Evolutionary conservation across 805 yeast genomes (phyloP).

Genomic region (Ogataea corticis): DNA sequence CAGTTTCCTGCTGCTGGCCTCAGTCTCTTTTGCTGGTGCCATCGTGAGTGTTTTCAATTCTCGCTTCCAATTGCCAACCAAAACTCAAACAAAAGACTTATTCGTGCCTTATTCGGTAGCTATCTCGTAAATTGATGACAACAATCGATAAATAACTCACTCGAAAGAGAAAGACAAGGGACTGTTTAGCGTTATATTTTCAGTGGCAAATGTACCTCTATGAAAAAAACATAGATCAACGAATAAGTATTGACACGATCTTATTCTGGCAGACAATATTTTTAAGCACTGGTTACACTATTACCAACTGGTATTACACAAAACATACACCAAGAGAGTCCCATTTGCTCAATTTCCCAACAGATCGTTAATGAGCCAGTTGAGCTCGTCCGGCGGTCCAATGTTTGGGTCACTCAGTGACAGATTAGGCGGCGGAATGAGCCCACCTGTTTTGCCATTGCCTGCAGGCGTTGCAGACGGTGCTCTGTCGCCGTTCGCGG

Average conservation of each 20-base stretch:
- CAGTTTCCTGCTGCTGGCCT: slow-evolving; percentile 11
- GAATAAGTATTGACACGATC: not conserved
- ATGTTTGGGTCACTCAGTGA: slow-evolving; percentile 28
- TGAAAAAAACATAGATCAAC: slow-evolving; percentile 5
- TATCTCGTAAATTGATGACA: not conserved
- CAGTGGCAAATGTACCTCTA: slow-evolving; percentile 21
- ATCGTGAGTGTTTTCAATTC: slow-evolving; percentile 4
- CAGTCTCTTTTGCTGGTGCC: slow-evolving; percentile 29
- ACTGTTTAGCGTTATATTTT: not conserved
- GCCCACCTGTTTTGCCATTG: slow-evolving; percentile 9
- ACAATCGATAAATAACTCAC: not conserved
- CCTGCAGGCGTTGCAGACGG: not conserved
- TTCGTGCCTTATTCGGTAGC: not conserved
- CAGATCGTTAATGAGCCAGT: slow-evolving; percentile 70
- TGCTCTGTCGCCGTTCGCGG: no score
- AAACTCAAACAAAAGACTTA: not conserved
- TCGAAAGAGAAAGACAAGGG: not conserved
- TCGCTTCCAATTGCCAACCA: not conserved
- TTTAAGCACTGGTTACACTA: not conserved
- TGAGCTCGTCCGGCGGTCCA: slow-evolving; percentile 61
- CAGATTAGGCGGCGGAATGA: slow-evolving; percentile 24
- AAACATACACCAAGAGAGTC: no score
- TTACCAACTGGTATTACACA: not conserved
- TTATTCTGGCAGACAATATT: slow-evolving; percentile 14
- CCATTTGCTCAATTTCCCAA: slow-evolving; percentile 32